These are phyloP conservation scores for Phaeosphaeria sp. DNA, from an alignment of 2,329 filamentous ascomycete species.

Conservation along the genomic window DNA sequence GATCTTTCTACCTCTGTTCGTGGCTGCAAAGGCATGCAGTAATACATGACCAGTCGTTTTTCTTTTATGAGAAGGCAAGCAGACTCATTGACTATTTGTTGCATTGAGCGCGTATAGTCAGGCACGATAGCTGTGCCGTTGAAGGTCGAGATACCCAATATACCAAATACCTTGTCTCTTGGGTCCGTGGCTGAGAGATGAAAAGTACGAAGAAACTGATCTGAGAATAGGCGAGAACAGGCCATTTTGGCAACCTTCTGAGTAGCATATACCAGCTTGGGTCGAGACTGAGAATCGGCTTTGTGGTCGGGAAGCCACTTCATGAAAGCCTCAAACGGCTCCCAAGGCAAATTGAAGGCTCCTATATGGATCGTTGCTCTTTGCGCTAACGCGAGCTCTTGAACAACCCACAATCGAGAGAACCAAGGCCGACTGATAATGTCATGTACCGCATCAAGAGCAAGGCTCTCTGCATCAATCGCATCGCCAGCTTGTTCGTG, in stretches of 20 bases:
- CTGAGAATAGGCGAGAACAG: background rate
- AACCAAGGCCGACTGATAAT: conserved; percentile 8
- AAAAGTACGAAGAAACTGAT: background rate
- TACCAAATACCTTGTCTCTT: conserved; percentile 19
- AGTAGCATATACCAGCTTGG: background rate
- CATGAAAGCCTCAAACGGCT: background rate
- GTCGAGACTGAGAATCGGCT: background rate
- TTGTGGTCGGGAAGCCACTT: background rate
- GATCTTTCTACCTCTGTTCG: background rate
- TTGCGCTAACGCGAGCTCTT: conserved; percentile 15
- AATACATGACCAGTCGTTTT: background rate
- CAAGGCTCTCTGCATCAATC: background rate
- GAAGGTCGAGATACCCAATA: conserved; percentile 16
- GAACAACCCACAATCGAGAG: conserved; percentile 16
- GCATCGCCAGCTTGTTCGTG: background rate
- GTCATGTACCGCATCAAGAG: background rate
- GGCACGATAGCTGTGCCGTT: background rate
- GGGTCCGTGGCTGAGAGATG: conserved; percentile 12
- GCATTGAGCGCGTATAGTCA: conserved; percentile 14
- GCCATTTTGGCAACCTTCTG: background rate
- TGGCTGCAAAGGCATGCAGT: background rate
- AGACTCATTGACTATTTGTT: conserved; percentile 9
- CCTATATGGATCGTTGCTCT: conserved; percentile 7
- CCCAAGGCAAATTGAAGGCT: background rate
- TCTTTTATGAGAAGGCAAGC: conserved; percentile 1